Evolutionary conservation across 2,329 filamentous ascomycete species (phyloP).

Genomic region (Microsporum canis): DNA sequence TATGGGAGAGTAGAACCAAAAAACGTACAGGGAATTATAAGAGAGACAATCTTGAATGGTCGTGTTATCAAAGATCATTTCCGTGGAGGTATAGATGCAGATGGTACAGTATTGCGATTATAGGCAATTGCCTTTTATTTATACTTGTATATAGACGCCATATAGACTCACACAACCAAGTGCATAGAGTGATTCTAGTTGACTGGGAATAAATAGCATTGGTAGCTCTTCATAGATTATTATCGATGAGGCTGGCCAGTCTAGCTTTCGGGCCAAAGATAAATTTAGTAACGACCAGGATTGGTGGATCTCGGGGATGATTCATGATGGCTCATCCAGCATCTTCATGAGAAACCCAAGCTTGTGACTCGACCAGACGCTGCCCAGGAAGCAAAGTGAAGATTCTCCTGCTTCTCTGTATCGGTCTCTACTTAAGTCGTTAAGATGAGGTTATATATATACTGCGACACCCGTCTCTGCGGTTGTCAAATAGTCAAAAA

Average conservation of each 20-base stretch:
- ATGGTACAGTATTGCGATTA: slow-evolving; percentile 57
- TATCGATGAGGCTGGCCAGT: neutral
- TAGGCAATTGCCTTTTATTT: slow-evolving; percentile 9
- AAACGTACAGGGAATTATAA: slow-evolving; percentile 80
- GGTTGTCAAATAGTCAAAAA: neutral
- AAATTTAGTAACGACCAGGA: neutral
- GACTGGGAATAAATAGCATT: too few species aligned
- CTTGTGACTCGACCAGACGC: too few species aligned
- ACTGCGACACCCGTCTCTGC: neutral
- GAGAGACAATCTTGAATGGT: slow-evolving; percentile 75
- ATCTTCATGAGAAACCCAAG: neutral
- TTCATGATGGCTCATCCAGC: neutral
- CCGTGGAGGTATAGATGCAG: slow-evolving; percentile 71
- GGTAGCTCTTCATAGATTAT: too few species aligned
- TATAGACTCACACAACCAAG: too few species aligned
- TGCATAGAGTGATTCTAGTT: too few species aligned
- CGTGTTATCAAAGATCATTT: slow-evolving; percentile 76
- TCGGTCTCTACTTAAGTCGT: neutral
- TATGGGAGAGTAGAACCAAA: slow-evolving; percentile 70
- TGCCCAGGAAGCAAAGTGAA: neutral
- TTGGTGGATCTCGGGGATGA: neutral
- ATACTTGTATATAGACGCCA: too few species aligned
- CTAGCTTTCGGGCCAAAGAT: neutral
- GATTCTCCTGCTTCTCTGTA: neutral
- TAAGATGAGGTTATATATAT: neutral